phyloP scores from a whole-genome alignment of 2,329 filamentous ascomycete species.

The Aureobasidium sp. region DNA sequence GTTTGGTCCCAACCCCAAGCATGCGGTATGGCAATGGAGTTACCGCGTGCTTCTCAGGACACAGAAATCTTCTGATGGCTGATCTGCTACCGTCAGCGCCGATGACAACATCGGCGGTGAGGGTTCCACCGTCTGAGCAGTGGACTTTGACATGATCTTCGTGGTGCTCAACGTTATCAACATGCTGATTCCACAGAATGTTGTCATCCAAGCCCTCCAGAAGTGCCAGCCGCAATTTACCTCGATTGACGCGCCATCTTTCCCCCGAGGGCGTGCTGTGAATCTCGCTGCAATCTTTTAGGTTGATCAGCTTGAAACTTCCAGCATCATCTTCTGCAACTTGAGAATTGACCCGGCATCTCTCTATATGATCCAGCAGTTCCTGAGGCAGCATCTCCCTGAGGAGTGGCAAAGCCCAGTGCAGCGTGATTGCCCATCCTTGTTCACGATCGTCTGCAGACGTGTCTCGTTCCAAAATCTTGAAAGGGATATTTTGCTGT shows the following conservation, averaged over 20 bases:
- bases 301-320: conserved; percentile 2
- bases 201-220: neutral
- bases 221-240: neutral
- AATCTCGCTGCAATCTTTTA: conserved; percentile 1
- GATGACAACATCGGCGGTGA: too few relatives aligned
- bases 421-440: conserved; percentile 2
- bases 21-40: neutral
- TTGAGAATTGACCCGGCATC: neutral
- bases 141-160: neutral
- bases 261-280: neutral
- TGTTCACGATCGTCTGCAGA: neutral
- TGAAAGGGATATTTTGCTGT: conserved; percentile 1
- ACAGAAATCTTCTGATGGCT: conserved; percentile 4
- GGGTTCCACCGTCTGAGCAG: neutral
- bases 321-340: neutral
- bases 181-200: neutral
- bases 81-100: neutral
- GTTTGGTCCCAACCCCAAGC: neutral
- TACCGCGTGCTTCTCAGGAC: neutral
- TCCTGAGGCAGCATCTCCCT: neutral
- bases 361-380: neutral
- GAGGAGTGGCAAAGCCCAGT: neutral
- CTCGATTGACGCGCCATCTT: conserved; percentile 1
- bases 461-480: neutral
- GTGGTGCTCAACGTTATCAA: neutral